Conservation (phyloP, 768 basidiomycete genomes). For the Rhizopogon vinicolor region DNA sequence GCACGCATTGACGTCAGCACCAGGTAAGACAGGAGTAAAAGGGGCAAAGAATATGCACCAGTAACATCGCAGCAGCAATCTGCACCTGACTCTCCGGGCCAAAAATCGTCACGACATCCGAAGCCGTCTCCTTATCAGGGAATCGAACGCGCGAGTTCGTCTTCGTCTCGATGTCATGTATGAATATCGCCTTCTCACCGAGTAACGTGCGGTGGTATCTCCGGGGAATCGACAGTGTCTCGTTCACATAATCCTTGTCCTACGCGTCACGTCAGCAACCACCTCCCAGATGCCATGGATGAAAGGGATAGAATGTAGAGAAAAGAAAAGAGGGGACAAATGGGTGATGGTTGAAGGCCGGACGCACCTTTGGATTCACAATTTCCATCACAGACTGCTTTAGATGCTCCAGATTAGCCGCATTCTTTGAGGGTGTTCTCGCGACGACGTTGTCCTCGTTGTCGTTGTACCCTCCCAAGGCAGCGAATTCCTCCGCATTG, state of each 20-base stretch:
- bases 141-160: constrained; percentile 91
- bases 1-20: constrained; percentile 3
- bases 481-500: constrained; percentile 95
- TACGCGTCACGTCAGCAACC: constrained; percentile 23
- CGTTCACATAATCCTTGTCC: constrained; percentile 97
- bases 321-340: neutral
- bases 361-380: constrained; percentile 86
- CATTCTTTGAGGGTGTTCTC: constrained; percentile 97
- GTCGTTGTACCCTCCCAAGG: constrained; percentile 90
- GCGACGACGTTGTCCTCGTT: constrained; percentile 99
- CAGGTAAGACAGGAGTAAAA: neutral
- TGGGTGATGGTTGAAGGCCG: neutral
- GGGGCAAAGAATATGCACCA: constrained; percentile 46
- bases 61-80: constrained; percentile 92
- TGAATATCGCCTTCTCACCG: constrained; percentile 96
- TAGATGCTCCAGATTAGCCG: constrained; percentile 88
- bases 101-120: constrained; percentile 93
- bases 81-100: constrained; percentile 97
- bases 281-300: neutral
- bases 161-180: constrained; percentile 94
- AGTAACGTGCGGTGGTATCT: constrained; percentile 93
- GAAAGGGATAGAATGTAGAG: neutral
- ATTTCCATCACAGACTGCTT: constrained; percentile 97
- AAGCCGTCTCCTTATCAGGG: constrained; percentile 92
- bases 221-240: constrained; percentile 89